These are phyloP conservation scores for Trichoderma endophyticum DNA, from an alignment of 2,329 filamentous ascomycete species.

Conservation along the genomic window DNA sequence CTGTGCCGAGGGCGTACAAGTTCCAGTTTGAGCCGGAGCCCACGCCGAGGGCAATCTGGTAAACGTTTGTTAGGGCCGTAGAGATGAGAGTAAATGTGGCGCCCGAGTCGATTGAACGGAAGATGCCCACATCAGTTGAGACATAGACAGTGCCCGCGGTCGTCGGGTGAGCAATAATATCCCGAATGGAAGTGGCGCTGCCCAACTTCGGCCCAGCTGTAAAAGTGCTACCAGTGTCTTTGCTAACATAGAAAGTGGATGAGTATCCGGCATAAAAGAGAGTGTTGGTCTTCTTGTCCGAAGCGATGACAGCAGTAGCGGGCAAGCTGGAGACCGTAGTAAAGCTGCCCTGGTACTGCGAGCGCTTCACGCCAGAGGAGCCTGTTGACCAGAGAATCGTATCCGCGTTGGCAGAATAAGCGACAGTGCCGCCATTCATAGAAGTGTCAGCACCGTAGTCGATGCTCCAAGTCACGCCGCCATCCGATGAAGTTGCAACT, in stretches of 20 bases:
- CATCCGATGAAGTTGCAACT: constrained; percentile 4
- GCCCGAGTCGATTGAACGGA: constrained; percentile 1
- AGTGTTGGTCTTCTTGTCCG: constrained; percentile 4
- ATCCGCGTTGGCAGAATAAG: constrained; percentile 4
- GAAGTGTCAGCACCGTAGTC: constrained; percentile 7
- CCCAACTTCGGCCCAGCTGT: not conserved
- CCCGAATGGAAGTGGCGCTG: not conserved
- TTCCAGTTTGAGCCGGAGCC: constrained; percentile 11
- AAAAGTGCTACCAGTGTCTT: not conserved
- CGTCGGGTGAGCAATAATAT: not conserved
- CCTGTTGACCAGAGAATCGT: constrained; percentile 11
- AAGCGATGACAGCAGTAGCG: not conserved
- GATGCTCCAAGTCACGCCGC: constrained; percentile 7
- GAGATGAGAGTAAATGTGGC: not conserved
- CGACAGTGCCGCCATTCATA: constrained; percentile 8
- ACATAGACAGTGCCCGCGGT: not conserved
- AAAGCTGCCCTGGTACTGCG: constrained; percentile 6
- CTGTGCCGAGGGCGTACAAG: not conserved
- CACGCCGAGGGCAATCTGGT: constrained; percentile 5
- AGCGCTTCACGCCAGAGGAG: constrained; percentile 6
- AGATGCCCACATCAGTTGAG: constrained; percentile 7
- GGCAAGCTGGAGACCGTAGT: constrained; percentile 4
- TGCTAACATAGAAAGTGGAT: constrained; percentile 7
- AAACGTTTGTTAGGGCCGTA: not conserved
- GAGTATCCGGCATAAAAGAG: constrained; percentile 5